These are phyloP conservation scores for slime mould (Dictyostelium discoideum) DNA, from an alignment of 78 protist genomes.

Conservation along the genomic window DNA sequence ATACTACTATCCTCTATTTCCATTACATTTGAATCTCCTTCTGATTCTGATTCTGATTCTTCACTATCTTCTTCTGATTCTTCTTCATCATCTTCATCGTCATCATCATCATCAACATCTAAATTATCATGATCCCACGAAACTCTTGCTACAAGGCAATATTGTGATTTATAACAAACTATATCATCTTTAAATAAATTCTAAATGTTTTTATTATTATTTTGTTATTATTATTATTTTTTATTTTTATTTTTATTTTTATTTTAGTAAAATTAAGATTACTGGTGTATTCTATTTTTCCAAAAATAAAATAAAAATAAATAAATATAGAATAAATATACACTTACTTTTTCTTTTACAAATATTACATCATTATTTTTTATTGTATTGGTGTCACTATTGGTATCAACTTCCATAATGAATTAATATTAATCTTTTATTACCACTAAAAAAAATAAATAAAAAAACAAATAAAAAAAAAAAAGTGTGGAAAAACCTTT, in stretches of 20 bases:
- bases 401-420: not conserved
- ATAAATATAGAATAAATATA: too few species aligned
- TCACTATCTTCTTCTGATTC: not conserved
- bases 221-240: not conserved
- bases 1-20: not conserved
- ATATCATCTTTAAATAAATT: conserved; percentile 51
- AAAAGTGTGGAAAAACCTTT: not conserved
- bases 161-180: conserved; percentile 14
- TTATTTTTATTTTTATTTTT: too few species aligned
- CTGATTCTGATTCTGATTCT: not conserved
- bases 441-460: not conserved
- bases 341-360: conserved; percentile 2
- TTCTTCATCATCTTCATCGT: not conserved
- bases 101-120: conserved; percentile 1
- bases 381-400: not conserved
- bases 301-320: too few species aligned
- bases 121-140: conserved; percentile 56
- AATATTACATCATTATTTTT: not conserved
- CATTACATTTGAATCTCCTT: not conserved
- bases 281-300: too few species aligned
- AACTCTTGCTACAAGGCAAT: conserved; percentile 35
- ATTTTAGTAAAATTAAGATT: not conserved
- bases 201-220: not conserved
- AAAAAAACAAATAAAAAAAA: not conserved
- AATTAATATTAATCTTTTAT: not conserved